phyloP scores from a whole-genome alignment of 805 yeast species.

The Wickerhamomyces canadensis region DNA sequence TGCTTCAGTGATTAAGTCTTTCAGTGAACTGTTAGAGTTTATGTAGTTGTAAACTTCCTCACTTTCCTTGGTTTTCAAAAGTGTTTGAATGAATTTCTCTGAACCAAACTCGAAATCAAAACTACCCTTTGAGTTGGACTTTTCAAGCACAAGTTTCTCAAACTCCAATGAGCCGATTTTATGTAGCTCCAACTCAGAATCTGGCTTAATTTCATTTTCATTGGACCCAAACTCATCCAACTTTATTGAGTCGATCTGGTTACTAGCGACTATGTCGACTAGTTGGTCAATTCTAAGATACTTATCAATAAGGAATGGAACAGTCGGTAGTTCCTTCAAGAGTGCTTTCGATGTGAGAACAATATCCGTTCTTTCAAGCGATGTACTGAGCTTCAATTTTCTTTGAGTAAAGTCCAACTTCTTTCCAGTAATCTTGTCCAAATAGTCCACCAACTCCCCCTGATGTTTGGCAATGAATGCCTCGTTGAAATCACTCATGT shows the following conservation, averaged over 20 bases:
- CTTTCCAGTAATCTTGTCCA: conserved; percentile 65
- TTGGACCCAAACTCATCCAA: conserved; percentile 18
- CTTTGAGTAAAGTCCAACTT: conserved; percentile 61
- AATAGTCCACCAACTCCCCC: conserved; percentile 58
- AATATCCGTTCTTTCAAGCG: conserved; percentile 49
- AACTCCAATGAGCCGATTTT: conserved; percentile 29
- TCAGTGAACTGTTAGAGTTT: conserved; percentile 16
- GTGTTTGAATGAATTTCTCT: conserved; percentile 50
- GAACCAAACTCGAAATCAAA: conserved; percentile 49
- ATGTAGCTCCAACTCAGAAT: conserved; percentile 7
- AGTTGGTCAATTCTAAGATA: conserved; percentile 56
- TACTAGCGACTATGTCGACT: conserved; percentile 36
- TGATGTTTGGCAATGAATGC: conserved; percentile 53
- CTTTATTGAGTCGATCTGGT: conserved; percentile 3
- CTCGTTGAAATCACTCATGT: conserved; percentile 61
- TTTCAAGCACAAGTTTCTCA: conserved; percentile 24
- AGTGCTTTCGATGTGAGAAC: conserved; percentile 46
- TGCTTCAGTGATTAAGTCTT: conserved; percentile 20
- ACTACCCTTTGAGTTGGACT: conserved; percentile 26
- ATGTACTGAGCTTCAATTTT: conserved; percentile 49
- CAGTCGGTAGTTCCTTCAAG: conserved; percentile 57
- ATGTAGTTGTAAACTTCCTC: conserved; percentile 19
- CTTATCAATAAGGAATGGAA: conserved; percentile 65
- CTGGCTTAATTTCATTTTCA: background rate
- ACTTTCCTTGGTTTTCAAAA: conserved; percentile 24